Percentiles rank a stretch among this genome's conserved stretches.
Evolutionary conservation across 371 early-diverging fungal genomes (phyloP).

Genomic region (Blastocladiella emersonii): DNA sequence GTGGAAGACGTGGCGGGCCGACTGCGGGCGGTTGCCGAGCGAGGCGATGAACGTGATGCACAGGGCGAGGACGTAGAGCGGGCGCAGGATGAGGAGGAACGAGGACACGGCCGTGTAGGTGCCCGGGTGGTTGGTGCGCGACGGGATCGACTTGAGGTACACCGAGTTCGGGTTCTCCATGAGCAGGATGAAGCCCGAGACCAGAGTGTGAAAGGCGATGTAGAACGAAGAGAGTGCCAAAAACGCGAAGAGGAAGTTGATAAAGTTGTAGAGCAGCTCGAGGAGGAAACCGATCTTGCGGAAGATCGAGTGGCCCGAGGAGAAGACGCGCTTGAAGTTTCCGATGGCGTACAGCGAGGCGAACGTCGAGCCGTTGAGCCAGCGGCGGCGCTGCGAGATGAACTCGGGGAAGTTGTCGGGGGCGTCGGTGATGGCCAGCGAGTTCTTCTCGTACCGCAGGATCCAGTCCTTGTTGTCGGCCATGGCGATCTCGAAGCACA

Average conservation of each 20-base stretch:
- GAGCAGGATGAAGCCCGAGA: background rate
- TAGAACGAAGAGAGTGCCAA: conserved; percentile 37
- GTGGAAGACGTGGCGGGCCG: conserved; percentile 54
- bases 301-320: background rate
- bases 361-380: conserved; percentile 62
- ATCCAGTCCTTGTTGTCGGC: conserved; percentile 48
- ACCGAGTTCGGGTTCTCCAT: background rate
- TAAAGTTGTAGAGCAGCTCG: background rate
- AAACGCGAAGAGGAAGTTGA: background rate
- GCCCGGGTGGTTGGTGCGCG: background rate
- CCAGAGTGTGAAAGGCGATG: conserved; percentile 50
- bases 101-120: background rate
- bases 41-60: conserved; percentile 66
- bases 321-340: background rate
- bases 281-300: background rate
- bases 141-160: background rate
- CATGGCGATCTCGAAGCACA: conserved; percentile 61
- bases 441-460: conserved; percentile 39
- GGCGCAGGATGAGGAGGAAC: conserved; percentile 36
- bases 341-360: conserved; percentile 41
- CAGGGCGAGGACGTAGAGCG: conserved; percentile 59
- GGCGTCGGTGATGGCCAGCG: conserved; percentile 58
- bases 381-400: conserved; percentile 50
- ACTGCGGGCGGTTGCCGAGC: conserved; percentile 86
- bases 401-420: conserved; percentile 31